These are phyloP conservation scores for Exophiala xenobiotica DNA, from an alignment of 2,329 filamentous ascomycete species.

Conservation along the genomic window DNA sequence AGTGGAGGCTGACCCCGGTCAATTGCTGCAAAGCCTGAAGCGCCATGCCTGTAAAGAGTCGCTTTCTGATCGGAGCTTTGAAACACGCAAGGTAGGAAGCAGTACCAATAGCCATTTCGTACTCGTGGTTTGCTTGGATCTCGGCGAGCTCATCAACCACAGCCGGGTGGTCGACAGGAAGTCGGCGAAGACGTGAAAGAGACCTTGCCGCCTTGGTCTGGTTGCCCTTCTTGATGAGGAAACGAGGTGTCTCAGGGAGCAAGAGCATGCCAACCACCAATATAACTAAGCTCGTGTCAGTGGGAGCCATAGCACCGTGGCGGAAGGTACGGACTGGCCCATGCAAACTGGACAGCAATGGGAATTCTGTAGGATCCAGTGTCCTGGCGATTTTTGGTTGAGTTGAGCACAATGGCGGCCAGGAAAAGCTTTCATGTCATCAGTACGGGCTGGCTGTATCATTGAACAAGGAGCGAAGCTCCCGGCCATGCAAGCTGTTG, in stretches of 20 bases:
- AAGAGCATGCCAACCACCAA: constrained; percentile 57
- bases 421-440: too few species aligned
- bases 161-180: constrained; percentile 68
- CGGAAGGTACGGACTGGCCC: too few species aligned
- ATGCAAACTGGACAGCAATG: constrained; percentile 60
- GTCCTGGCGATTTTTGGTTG: constrained; percentile 59
- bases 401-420: constrained; percentile 67
- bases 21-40: constrained; percentile 50
- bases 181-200: constrained; percentile 69
- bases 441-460: too few species aligned
- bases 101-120: constrained; percentile 58
- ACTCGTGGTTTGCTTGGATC: constrained; percentile 84
- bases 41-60: constrained; percentile 39
- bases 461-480: too few species aligned
- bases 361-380: constrained; percentile 75
- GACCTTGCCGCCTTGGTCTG: constrained; percentile 62
- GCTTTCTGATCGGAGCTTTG: constrained; percentile 37
- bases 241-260: constrained; percentile 63
- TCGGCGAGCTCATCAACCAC: constrained; percentile 77
- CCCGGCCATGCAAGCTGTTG: too few species aligned
- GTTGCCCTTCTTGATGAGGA: constrained; percentile 72
- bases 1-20: constrained; percentile 47
- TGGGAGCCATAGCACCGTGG: too few species aligned
- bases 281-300: too few species aligned
- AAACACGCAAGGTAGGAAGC: constrained; percentile 38